Evolutionary conservation across 495 filamentous ascomycete genomes (phyloP).

Genomic region (Penicillium soppii): DNA sequence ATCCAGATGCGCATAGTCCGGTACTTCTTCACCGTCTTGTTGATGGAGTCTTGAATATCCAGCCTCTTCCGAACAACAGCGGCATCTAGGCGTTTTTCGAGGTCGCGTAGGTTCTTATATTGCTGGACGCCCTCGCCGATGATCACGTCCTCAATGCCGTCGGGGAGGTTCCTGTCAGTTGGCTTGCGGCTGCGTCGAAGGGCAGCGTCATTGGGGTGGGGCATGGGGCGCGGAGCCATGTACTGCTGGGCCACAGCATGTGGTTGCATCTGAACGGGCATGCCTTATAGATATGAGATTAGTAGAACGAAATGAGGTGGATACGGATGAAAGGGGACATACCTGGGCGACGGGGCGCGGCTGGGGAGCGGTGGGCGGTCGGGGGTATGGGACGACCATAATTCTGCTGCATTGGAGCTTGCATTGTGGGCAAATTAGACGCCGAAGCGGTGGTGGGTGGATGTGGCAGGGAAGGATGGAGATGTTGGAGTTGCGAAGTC

Average conservation of each 20-base stretch:
- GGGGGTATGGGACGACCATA: constrained; percentile 45
- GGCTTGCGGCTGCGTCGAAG: constrained; percentile 82
- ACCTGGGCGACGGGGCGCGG: constrained; percentile 49
- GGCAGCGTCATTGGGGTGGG: constrained; percentile 48
- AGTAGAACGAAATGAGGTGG: constrained; percentile 2
- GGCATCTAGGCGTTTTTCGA: constrained; percentile 87
- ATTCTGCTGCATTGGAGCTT: constrained; percentile 45
- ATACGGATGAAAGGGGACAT: constrained; percentile 22
- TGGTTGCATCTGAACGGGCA: constrained; percentile 41
- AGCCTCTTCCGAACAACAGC: constrained; percentile 93
- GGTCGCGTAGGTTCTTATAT: constrained; percentile 78
- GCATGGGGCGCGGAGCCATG: constrained; percentile 39
- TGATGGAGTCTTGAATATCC: constrained; percentile 83
- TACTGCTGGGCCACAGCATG: constrained; percentile 43
- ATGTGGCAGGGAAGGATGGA: constrained; percentile 21
- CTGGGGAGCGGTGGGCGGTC: constrained; percentile 44
- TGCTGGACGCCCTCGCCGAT: constrained; percentile 79
- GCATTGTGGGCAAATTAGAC: constrained; percentile 31
- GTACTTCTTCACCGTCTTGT: constrained; percentile 74
- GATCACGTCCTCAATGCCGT: constrained; percentile 76
- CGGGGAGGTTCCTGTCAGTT: constrained; percentile 91
- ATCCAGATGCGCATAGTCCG: constrained; percentile 92
- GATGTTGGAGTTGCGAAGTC: constrained; percentile 27
- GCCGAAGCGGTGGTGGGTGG: constrained; percentile 8
- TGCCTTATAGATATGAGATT: constrained; percentile 23